Percentiles rank a stretch among this genome's conserved stretches.
These are phyloP conservation scores for Trypanosoma caninum DNA, from an alignment of 208 protist genomes.

Conservation along the genomic window DNA sequence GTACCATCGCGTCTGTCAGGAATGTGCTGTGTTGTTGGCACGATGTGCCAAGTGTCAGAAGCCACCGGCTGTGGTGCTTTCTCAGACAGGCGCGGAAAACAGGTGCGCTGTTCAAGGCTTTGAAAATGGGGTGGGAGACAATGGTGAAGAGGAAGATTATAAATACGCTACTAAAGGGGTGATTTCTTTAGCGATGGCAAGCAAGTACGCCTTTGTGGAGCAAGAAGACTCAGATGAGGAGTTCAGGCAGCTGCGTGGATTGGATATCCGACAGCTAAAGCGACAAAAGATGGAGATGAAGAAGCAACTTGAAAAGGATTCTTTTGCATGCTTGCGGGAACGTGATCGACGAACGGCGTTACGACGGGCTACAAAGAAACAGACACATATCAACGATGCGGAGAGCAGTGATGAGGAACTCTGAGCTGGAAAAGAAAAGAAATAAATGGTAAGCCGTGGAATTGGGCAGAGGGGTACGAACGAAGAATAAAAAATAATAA, in stretches of 20 bases:
- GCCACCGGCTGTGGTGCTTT: conserved; percentile 8
- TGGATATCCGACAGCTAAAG: conserved; percentile 56
- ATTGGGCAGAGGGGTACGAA: background rate
- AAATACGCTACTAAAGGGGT: conserved; percentile 18
- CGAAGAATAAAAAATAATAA: background rate
- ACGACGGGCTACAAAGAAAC: conserved; percentile 8
- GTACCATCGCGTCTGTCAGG: conserved; percentile 85
- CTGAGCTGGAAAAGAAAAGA: conserved; percentile 5
- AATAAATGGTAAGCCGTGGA: background rate
- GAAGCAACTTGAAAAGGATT: conserved; percentile 33
- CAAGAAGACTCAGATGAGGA: conserved; percentile 40
- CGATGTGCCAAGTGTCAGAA: conserved; percentile 89
- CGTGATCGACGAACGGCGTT: conserved; percentile 53
- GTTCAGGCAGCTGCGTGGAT: conserved; percentile 39
- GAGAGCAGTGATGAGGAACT: conserved; percentile 24
- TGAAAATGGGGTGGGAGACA: background rate
- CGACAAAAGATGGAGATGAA: conserved; percentile 15
- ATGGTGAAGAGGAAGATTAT: background rate
- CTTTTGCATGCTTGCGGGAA: conserved; percentile 40
- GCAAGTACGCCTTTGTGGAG: conserved; percentile 64
- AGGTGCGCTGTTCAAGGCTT: background rate
- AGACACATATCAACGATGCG: background rate
- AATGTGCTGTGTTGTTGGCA: conserved; percentile 33
- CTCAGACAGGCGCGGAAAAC: background rate
- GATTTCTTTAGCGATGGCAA: no score